phyloP scores from a whole-genome alignment of 176 grass and related monocot species.

The Miscanthus lutarioriparius region DNA sequence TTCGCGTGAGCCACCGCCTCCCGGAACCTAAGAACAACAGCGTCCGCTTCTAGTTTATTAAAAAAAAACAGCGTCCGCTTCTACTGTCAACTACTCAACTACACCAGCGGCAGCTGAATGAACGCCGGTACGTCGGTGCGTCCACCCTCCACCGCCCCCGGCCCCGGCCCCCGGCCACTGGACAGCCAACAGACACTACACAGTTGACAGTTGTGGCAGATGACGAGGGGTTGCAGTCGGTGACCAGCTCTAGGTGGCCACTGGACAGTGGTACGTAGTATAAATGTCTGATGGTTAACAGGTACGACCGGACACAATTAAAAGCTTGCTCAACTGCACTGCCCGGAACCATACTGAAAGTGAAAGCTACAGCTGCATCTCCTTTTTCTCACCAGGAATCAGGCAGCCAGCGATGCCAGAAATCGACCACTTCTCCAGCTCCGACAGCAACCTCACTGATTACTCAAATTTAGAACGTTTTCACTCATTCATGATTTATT shows the following conservation, averaged over 20 bases:
- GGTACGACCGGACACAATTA: background rate
- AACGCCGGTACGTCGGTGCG: background rate
- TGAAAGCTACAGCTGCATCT: constrained; percentile 28
- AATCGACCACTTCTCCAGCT: background rate
- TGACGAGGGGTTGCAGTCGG: too few species aligned
- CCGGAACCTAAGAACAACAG: too few species aligned
- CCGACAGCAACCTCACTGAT: background rate
- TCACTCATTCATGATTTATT: background rate
- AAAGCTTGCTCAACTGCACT: background rate
- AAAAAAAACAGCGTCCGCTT: too few species aligned
- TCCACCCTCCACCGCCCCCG: too few species aligned
- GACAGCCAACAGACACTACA: too few species aligned
- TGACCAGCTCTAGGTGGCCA: too few species aligned
- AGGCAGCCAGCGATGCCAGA: background rate
- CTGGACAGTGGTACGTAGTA: background rate
- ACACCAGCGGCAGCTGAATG: background rate
- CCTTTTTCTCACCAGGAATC: background rate
- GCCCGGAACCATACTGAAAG: constrained; percentile 29
- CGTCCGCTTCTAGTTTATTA: too few species aligned
- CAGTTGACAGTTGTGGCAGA: too few species aligned
- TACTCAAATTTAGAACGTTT: background rate
- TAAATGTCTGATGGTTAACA: constrained; percentile 18
- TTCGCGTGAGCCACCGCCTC: background rate
- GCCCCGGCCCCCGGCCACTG: too few species aligned
- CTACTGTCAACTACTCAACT: too few species aligned